Base-by-base conservation (phyloP, 495 filamentous ascomycete genomes). In the Stereocaulon alpinum region DNA sequence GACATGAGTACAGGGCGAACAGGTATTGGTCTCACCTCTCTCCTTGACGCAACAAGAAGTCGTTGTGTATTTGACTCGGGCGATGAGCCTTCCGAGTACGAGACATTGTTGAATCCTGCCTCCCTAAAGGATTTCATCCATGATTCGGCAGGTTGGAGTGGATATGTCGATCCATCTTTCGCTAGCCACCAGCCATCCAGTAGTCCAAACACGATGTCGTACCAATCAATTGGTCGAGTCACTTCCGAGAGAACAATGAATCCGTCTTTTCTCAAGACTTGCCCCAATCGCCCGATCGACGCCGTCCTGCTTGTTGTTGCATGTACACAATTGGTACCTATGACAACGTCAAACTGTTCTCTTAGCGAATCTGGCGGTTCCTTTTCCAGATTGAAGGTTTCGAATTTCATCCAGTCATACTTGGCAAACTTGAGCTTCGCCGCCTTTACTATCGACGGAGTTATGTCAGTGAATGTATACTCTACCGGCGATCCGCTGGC, bases 111-210 rank as follows among this genome's bases (percentile, higher is more conserved):
- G 63, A 69, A 82, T 0, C 79, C 80, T 0, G 59, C 72, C 1
- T 65, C 29, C 27, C 72, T 67, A 6, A 82, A 62, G 12, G 68
- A 68, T 0, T 41, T 32, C 32, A 76, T 64, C 79, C 78, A 80
- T 2, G 56, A 53, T 0, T 51, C 27, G 30, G 70, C 63, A 17
- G 64, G 56, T 0, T 70, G 65, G 7, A 81, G 56, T 0, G 76
- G 76, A 63, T 82, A 77, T 4, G 43, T 57, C 0, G 77, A 72
- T 3, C 78, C 77, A 61, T 82, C 79, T 4, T 72, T 70, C 17
- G 76, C 76, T 15, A 75, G 65, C 79, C 79, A 81, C 80, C 80
- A 82, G 7, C 79, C 78, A 20, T 78, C 73, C 0, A 81, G 69
- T 7, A 77, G 62, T 3, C 78, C 78, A 55, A 76, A 80, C 12